These are phyloP conservation scores for Suillus bovinus DNA, from an alignment of 768 basidiomycete species.

Conservation along the genomic window DNA sequence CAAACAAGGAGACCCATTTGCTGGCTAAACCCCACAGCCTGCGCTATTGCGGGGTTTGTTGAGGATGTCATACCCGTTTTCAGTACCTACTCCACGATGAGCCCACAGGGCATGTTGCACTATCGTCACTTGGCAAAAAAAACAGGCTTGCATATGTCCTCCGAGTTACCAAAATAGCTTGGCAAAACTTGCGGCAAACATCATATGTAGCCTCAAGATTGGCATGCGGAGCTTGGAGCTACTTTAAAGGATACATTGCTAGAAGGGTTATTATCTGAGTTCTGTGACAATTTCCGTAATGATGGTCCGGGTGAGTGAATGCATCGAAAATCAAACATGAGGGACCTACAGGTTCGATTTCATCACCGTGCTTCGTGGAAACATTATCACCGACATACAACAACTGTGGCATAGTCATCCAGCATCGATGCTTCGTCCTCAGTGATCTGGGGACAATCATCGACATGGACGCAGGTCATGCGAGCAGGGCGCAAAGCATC, in stretches of 20 bases:
- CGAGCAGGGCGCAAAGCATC: constrained; percentile 34
- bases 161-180: not conserved
- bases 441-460: constrained; percentile 40
- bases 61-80: not conserved
- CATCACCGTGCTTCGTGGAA: not conserved
- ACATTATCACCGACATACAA: constrained; percentile 20
- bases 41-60: not conserved
- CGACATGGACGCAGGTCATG: constrained; percentile 45
- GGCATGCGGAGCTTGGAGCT: not conserved
- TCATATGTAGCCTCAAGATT: constrained; percentile 5
- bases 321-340: not conserved
- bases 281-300: not conserved
- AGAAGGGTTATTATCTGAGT: not conserved
- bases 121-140: not conserved
- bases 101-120: not conserved
- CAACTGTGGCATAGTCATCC: constrained; percentile 36
- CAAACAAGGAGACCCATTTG: not conserved
- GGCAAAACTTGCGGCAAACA: not conserved
- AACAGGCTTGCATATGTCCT: too few relatives aligned
- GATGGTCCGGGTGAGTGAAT: not conserved
- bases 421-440: constrained; percentile 40
- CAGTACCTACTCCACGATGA: not conserved
- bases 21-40: not conserved
- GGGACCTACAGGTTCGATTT: constrained; percentile 1
- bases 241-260: constrained; percentile 8